Evolutionary conservation across 495 filamentous ascomycete species (phyloP), one percentile per base, ranked within the genome.

Genomic region (Penicillium silybi): DNA sequence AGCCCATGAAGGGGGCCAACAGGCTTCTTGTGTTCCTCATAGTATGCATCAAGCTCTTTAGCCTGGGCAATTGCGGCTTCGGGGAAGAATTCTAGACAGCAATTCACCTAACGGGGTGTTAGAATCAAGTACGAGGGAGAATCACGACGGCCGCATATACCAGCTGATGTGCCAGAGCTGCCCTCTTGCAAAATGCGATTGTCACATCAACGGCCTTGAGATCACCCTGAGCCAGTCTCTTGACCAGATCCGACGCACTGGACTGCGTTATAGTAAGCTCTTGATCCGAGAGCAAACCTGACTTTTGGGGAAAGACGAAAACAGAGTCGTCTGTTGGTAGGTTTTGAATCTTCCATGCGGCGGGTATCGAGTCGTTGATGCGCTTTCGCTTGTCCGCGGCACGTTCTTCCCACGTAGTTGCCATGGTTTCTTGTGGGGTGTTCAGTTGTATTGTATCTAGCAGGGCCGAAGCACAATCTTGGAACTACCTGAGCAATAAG

Each of bases 1-100:
- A 85, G 57, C 16, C 83, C 83, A 53, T 86, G 82, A 1, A 86
- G 68, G 0, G 82, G 81, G 9, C 79, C 78, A 10, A 75, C 44
- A 13, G 73, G 64, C 38, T 66, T 68, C 9, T 69, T 65, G 43
- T 81, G 53, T 26, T 69, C 50, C 0, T 53, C 54, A 11, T 72
- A 68, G 55, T 82, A 73, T 3, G 57, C 53, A 62, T 88, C 86
- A 2, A 87, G 77, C n/a, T 72, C 65, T 39, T 68, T 66, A 1
- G 86, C 86, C 16, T 70, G 72, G 8, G 58, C 55, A 1, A 89
- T 58, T 6, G 81, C 84, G 8, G 66, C 63, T 15, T 78, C 67
- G 44, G 83, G 82, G 52, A 82, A 74, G 19, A 77, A 74, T 23
- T 85, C 82, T 17, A 71, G 73, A 18, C 80, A 53, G 49, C 77